A percentile compares a stretch with the other conserved stretches of the same genome.
phyloP scores from a whole-genome alignment of 2,329 filamentous ascomycete genomes.

The Coniochaeta sp. region DNA sequence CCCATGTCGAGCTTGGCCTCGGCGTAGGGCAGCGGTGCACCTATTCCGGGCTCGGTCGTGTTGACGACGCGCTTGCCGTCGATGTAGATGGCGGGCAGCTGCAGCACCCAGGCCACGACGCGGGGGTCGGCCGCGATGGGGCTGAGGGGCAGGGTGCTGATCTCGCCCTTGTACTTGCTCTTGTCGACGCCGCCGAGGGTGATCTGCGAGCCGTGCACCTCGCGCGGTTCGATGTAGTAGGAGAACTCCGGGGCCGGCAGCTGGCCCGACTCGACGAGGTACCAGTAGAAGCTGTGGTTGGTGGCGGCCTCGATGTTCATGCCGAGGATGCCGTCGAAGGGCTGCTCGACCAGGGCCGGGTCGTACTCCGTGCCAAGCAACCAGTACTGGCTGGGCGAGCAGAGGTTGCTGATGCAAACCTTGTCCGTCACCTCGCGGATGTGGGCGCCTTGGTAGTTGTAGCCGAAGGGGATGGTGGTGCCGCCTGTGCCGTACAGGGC shows the following conservation, averaged over 20 bases:
- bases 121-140: conserved; percentile 6
- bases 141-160: conserved; percentile 17
- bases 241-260: conserved; percentile 19
- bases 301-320: conserved; percentile 12
- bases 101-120: conserved; percentile 16
- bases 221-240: conserved; percentile 16
- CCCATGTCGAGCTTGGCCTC: conserved; percentile 23
- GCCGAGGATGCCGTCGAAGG: conserved; percentile 26
- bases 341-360: conserved; percentile 15
- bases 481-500: conserved; percentile 19
- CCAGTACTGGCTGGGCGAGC: conserved; percentile 18
- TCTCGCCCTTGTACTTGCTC: conserved; percentile 18
- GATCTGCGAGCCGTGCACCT: conserved; percentile 16
- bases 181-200: conserved; percentile 25
- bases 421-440: conserved; percentile 21
- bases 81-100: conserved; percentile 18
- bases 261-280: conserved; percentile 17
- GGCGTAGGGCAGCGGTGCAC: conserved; percentile 2
- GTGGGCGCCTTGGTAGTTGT: conserved; percentile 12
- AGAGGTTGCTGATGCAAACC: conserved; percentile 17
- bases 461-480: conserved; percentile 17
- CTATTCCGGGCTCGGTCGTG: conserved; percentile 4
- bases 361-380: conserved; percentile 22
- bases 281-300: conserved; percentile 11
- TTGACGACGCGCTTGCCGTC: conserved; percentile 12